phyloP scores from a whole-genome alignment of 108 stramenopile species.

The Epipyxis sp. region DNA sequence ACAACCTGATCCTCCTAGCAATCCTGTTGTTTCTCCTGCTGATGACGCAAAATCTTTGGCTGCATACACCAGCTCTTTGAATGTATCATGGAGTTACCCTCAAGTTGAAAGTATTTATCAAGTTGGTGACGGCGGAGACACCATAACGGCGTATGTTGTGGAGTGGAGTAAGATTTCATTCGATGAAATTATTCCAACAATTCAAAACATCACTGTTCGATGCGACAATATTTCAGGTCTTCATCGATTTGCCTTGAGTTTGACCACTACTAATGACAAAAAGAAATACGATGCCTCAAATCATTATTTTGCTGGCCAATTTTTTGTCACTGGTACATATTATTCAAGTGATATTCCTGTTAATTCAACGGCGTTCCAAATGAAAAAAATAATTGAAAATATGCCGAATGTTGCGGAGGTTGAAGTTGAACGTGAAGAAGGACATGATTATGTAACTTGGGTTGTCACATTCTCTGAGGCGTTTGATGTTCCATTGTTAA shows the following conservation, averaged over 20 bases:
- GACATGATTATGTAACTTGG: background rate
- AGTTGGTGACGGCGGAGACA: constrained; percentile 29
- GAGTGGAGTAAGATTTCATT: constrained; percentile 25
- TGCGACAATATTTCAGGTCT: constrained; percentile 13
- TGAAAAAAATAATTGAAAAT: constrained; percentile 19
- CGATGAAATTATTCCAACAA: background rate
- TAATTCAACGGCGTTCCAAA: background rate
- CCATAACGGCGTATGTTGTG: background rate
- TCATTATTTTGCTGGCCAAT: background rate
- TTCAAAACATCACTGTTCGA: background rate
- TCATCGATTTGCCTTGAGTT: constrained; percentile 13
- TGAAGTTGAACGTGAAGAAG: background rate
- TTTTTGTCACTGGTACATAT: constrained; percentile 15
- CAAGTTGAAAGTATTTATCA: background rate
- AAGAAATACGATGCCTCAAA: background rate
- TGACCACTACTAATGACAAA: constrained; percentile 17
- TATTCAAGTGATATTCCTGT: constrained; percentile 15
- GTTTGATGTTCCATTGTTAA: constrained; percentile 18
- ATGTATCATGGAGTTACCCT: constrained; percentile 21
- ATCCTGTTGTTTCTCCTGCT: background rate
- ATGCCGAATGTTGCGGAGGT: constrained; percentile 34
- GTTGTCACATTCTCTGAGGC: constrained; percentile 24
- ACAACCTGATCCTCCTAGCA: constrained; percentile 17
- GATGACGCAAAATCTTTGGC: background rate
- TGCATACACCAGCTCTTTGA: constrained; percentile 20